These are phyloP conservation scores for Chiua virens DNA, from an alignment of 768 basidiomycete species.

Conservation along the genomic window DNA sequence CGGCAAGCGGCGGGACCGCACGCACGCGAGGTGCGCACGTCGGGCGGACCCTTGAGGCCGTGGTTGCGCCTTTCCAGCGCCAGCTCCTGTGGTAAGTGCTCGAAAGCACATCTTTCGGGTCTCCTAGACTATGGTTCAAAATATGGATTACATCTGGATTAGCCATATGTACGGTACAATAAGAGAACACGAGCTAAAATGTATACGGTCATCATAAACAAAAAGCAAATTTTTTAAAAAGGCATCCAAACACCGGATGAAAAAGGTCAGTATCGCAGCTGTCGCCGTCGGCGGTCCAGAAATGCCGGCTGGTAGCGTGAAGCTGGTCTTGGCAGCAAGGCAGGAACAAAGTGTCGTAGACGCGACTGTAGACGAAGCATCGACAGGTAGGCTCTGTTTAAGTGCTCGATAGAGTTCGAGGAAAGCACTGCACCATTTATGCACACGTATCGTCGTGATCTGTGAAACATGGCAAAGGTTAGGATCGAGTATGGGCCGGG, in stretches of 20 bases:
- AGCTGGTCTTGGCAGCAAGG: constrained; percentile 68
- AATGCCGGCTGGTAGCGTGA: constrained; percentile 67
- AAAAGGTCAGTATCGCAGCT: constrained; percentile 68
- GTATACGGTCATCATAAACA: constrained; percentile 7
- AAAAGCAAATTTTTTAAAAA: constrained; percentile 5
- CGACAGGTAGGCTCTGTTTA: constrained; percentile 48
- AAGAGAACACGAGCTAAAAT: no score
- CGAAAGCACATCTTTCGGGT: no score
- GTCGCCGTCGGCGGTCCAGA: constrained; percentile 59
- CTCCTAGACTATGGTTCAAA: no score
- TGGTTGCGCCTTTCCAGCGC: no score
- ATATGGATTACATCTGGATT: no score
- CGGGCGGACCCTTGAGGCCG: no score
- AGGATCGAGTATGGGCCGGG: background rate
- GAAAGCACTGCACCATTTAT: constrained; percentile 70
- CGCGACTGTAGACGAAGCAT: constrained; percentile 34
- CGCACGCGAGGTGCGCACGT: no score
- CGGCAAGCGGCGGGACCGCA: no score
- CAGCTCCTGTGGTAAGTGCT: no score
- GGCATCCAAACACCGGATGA: constrained; percentile 16
- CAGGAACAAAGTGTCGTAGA: constrained; percentile 49
- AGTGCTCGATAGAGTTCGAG: constrained; percentile 51
- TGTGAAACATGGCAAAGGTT: constrained; percentile 17
- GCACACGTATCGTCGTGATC: constrained; percentile 62
- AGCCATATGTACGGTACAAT: background rate